These are phyloP conservation scores for Cymbopogon flexuosus DNA, from an alignment of 202 grass and related monocot species.

Conservation along the genomic window DNA sequence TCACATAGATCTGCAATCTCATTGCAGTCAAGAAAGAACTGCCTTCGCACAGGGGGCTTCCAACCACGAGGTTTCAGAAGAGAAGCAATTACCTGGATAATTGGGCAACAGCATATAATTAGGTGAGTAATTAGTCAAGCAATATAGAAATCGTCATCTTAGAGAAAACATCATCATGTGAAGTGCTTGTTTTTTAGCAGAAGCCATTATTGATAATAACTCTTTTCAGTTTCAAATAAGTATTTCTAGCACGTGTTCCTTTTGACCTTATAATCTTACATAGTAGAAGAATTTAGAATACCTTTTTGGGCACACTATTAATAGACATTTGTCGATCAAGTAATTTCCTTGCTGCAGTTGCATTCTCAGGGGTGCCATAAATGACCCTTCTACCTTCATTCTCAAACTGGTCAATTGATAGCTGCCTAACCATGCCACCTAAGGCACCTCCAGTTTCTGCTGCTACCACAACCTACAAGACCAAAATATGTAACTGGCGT, in stretches of 20 bases:
- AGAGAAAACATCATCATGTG: neutral
- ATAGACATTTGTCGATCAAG: slow-evolving; percentile 95
- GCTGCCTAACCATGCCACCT: slow-evolving; percentile 96
- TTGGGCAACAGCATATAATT: neutral
- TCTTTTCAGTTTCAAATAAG: neutral
- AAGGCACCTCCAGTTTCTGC: slow-evolving; percentile 93
- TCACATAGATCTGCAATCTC: slow-evolving; percentile 99
- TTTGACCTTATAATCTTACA: neutral
- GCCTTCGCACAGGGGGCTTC: slow-evolving; percentile 86
- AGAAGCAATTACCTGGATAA: slow-evolving; percentile 69
- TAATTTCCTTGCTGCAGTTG: slow-evolving; percentile 83
- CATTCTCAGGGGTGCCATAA: slow-evolving; percentile 93
- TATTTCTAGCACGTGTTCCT: slow-evolving; percentile 6
- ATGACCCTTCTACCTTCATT: slow-evolving; percentile 97
- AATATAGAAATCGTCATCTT: neutral
- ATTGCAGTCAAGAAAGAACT: slow-evolving; percentile 94
- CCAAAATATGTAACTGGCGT: slow-evolving; percentile 17
- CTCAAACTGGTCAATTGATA: slow-evolving; percentile 99
- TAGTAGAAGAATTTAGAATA: slow-evolving; percentile 20
- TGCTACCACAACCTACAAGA: slow-evolving; percentile 78
- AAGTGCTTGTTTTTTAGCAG: neutral
- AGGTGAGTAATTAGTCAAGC: neutral
- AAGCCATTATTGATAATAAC: neutral
- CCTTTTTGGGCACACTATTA: slow-evolving; percentile 94
- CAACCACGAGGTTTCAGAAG: slow-evolving; percentile 96